These are phyloP conservation scores for Acanthamoeba royreba DNA, from an alignment of 208 protist species.

Conservation along the genomic window DNA sequence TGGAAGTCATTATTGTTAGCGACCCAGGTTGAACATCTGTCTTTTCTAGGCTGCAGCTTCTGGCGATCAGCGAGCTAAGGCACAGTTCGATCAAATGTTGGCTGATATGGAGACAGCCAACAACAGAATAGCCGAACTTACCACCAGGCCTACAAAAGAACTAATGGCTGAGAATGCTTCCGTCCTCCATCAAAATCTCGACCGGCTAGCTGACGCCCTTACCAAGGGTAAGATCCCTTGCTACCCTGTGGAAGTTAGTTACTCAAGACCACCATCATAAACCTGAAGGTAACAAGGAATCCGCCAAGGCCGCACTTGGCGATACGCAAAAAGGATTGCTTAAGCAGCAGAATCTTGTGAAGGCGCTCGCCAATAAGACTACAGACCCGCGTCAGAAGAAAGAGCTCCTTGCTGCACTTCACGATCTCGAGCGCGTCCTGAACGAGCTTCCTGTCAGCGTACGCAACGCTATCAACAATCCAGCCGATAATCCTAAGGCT, in stretches of 20 bases:
- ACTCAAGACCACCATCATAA: not conserved
- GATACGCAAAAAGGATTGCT: not conserved
- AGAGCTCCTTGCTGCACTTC: not conserved
- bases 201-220: not conserved
- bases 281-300: not conserved
- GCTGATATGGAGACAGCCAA: not conserved
- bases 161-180: not conserved
- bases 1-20: not conserved
- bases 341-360: not conserved
- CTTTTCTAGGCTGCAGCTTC: not conserved
- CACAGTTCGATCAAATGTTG: not conserved
- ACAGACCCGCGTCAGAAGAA: not conserved
- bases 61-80: not conserved
- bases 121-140: constrained; percentile 18
- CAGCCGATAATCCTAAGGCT: not conserved
- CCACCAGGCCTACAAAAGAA: not conserved
- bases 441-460: not conserved
- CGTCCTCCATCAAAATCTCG: not conserved
- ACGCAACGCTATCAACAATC: not conserved
- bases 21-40: not conserved
- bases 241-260: too few relatives aligned
- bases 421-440: not conserved
- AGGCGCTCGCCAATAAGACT: not conserved
- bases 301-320: not conserved
- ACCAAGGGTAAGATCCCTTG: not conserved